phyloP scores from a whole-genome alignment of 139 green algal species.

The Auxenochlorella pyrenoidosa region DNA sequence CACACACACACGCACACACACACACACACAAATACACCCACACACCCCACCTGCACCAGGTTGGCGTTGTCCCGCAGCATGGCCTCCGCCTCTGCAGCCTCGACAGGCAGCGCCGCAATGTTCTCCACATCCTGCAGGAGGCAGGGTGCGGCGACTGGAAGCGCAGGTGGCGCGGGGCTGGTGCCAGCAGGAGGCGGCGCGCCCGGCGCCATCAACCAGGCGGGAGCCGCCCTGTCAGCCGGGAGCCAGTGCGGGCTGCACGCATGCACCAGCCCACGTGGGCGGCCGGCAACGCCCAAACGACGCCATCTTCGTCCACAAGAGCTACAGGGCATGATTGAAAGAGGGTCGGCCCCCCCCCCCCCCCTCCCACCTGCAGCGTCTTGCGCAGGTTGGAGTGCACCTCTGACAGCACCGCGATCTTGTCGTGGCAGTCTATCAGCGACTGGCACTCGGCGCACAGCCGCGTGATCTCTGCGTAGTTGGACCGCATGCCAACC shows the following conservation, averaged over 20 bases:
- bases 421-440: conserved; percentile 84
- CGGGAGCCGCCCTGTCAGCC: too few species aligned
- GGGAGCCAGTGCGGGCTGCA: not conserved
- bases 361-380: conserved; percentile 34
- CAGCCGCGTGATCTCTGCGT: conserved; percentile 60
- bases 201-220: too few species aligned
- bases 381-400: conserved; percentile 79
- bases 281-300: not conserved
- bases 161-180: not conserved
- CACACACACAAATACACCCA: too few species aligned
- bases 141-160: not conserved
- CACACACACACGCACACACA: too few species aligned
- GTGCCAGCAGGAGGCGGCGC: not conserved
- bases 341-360: too few species aligned
- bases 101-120: conserved; percentile 53
- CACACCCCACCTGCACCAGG: conserved; percentile 47
- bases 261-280: not conserved
- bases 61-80: conserved; percentile 61
- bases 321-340: too few species aligned
- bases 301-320: not conserved
- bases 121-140: conserved; percentile 54
- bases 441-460: conserved; percentile 78
- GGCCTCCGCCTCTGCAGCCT: conserved; percentile 61
- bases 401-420: conserved; percentile 71
- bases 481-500: conserved; percentile 6